A percentile compares a stretch with the other conserved stretches of the same genome.
Evolutionary conservation across 345 rosid species (phyloP).

Genomic region (Gossypium thurberi): DNA sequence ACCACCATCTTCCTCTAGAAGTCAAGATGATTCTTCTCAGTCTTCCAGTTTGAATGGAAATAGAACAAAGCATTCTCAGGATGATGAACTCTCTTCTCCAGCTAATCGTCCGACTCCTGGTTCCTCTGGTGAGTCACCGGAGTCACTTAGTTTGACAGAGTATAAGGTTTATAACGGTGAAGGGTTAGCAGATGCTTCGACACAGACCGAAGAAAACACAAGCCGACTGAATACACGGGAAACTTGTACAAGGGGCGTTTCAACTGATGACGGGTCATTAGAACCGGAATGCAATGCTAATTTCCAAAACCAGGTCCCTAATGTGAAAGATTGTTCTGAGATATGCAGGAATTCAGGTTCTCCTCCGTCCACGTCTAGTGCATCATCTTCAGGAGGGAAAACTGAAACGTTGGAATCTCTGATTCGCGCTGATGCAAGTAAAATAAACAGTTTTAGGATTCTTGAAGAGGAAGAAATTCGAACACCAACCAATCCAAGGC

Average conservation of each 20-base stretch:
- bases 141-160: slow-evolving; percentile 68
- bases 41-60: slow-evolving; percentile 72
- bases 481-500: slow-evolving; percentile 49
- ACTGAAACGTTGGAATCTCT: slow-evolving; percentile 85
- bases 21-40: slow-evolving; percentile 71
- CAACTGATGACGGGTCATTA: slow-evolving; percentile 60
- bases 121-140: slow-evolving; percentile 60
- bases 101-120: slow-evolving; percentile 36
- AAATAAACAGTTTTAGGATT: slow-evolving; percentile 87
- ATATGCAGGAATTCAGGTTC: slow-evolving; percentile 50
- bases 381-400: slow-evolving; percentile 70
- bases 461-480: slow-evolving; percentile 75
- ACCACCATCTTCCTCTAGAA: slow-evolving; percentile 61
- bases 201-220: slow-evolving; percentile 76
- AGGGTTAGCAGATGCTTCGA: slow-evolving; percentile 81
- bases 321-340: slow-evolving; percentile 38
- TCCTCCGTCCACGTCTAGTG: slow-evolving; percentile 55
- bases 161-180: slow-evolving; percentile 62
- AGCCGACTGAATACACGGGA: slow-evolving; percentile 36
- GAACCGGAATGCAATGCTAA: slow-evolving; percentile 36
- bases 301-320: slow-evolving; percentile 25
- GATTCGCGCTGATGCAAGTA: slow-evolving; percentile 80
- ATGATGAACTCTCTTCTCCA: slow-evolving; percentile 74
- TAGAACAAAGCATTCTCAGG: slow-evolving; percentile 58
- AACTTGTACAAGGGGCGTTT: slow-evolving; percentile 84